Conservation (phyloP, 2,329 filamentous ascomycete genomes). For the Shiraia sp. region DNA sequence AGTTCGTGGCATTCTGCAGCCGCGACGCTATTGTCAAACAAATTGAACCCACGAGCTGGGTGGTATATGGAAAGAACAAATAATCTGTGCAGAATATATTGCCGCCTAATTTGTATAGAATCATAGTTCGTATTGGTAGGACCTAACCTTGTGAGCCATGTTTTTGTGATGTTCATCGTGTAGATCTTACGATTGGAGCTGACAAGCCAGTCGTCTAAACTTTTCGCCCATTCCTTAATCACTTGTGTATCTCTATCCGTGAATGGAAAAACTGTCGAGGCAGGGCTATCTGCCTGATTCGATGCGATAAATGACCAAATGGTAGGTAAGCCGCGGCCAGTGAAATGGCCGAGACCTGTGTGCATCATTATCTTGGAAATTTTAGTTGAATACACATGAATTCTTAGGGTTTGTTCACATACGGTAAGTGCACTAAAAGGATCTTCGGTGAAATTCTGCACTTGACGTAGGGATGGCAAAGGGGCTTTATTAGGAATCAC, state of each 20-base stretch:
- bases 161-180: not conserved
- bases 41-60: constrained; percentile 46
- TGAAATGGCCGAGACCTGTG: constrained; percentile 49
- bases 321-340: constrained; percentile 48
- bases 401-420: too few relatives aligned
- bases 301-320: constrained; percentile 50
- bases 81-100: constrained; percentile 49
- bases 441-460: constrained; percentile 44
- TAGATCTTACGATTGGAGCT: constrained; percentile 38
- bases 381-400: too few relatives aligned
- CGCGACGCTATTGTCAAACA: constrained; percentile 46
- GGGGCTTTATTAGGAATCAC: constrained; percentile 49
- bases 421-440: constrained; percentile 49
- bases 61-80: constrained; percentile 52
- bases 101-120: constrained; percentile 44
- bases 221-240: constrained; percentile 50
- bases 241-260: constrained; percentile 48
- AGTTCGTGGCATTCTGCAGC: constrained; percentile 48
- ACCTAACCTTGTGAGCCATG: constrained; percentile 13
- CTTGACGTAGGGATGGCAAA: constrained; percentile 36
- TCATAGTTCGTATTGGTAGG: constrained; percentile 38
- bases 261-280: constrained; percentile 32
- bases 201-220: constrained; percentile 50
- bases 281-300: constrained; percentile 13
- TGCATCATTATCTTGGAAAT: constrained; percentile 47